Conservation (phyloP, 306 rosid species). For the Adenanthera pavonina region DNA sequence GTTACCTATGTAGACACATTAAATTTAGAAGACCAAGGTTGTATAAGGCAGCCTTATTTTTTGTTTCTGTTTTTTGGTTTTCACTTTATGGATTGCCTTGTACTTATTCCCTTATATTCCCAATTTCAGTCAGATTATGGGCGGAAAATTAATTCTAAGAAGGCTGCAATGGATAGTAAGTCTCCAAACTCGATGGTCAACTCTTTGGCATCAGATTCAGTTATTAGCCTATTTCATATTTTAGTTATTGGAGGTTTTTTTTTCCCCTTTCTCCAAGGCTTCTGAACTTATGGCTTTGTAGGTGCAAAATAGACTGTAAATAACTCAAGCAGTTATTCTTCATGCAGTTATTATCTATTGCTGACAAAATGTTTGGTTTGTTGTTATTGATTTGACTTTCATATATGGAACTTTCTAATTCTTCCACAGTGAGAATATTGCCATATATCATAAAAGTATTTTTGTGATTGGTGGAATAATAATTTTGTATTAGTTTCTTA, state of each 20-base stretch:
- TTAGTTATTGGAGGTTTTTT: too few species aligned
- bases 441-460: too few species aligned
- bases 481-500: too few species aligned
- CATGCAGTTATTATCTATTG: neutral
- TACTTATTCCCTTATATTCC: neutral
- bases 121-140: conserved; percentile 17
- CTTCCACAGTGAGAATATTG: too few species aligned
- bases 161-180: conserved; percentile 43
- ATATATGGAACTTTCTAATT: too few species aligned
- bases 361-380: too few species aligned
- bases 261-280: neutral
- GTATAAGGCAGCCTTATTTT: too few species aligned
- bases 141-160: neutral
- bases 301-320: neutral
- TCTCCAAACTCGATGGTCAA: conserved; percentile 42
- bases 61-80: neutral
- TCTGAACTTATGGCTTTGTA: neutral
- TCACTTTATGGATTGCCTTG: neutral
- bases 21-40: neutral
- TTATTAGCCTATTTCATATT: too few species aligned
- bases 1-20: neutral
- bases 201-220: conserved; percentile 5
- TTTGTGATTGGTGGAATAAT: too few species aligned
- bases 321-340: neutral
- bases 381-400: neutral